Evolutionary conservation across 768 basidiomycete genomes (phyloP).

Genomic region (Amyloporia xantha): DNA sequence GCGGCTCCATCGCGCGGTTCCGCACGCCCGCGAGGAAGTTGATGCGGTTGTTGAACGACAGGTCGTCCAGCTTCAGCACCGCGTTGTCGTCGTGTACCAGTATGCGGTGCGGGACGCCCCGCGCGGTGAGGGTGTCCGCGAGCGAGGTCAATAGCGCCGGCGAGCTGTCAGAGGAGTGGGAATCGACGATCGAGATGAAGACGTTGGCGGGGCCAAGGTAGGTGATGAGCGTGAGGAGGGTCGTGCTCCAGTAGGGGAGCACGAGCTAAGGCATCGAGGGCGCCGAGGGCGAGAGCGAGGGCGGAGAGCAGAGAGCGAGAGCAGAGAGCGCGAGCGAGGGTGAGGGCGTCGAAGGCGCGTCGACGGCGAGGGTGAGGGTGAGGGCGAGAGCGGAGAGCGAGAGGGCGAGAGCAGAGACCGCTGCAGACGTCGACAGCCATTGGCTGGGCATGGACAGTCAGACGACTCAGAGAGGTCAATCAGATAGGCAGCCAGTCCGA

Average conservation of each 20-base stretch:
- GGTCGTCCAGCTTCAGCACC: constrained; percentile 13
- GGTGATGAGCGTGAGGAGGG: constrained; percentile 28
- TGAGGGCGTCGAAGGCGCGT: no score
- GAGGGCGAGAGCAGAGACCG: no score
- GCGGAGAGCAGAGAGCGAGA: no score
- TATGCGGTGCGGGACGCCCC: constrained; percentile 25
- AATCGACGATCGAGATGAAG: constrained; percentile 36
- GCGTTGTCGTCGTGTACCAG: constrained; percentile 23
- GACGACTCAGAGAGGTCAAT: no score
- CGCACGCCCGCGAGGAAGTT: constrained; percentile 32
- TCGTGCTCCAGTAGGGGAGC: constrained; percentile 34
- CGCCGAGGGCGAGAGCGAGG: no score
- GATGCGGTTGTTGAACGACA: constrained; percentile 28
- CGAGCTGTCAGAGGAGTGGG: constrained; percentile 27
- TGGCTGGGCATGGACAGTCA: no score
- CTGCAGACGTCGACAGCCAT: no score
- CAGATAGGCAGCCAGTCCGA: no score
- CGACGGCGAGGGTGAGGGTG: no score
- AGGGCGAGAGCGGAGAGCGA: no score
- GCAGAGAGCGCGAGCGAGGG: no score
- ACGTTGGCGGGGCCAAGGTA: constrained; percentile 37
- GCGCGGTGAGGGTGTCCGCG: constrained; percentile 16
- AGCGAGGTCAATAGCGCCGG: constrained; percentile 26
- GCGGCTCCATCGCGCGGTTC: constrained; percentile 36
- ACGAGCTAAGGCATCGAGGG: no score